Conservation (phyloP, 495 filamentous ascomycete species). For the Penicillium lividum region DNA sequence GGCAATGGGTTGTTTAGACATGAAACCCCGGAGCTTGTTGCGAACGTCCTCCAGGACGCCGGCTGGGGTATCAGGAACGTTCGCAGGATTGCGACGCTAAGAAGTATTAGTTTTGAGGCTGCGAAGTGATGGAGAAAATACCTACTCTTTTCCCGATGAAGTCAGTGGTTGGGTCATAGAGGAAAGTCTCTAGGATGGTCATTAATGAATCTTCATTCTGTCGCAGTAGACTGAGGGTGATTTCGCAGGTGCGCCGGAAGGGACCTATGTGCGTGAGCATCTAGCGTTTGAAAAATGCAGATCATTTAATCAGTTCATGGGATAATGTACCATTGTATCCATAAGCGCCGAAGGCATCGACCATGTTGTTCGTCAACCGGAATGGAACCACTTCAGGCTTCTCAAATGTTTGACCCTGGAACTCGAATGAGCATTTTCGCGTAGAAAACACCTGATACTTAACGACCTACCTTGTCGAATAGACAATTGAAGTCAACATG, state of each 20-base stretch:
- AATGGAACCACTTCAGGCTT: slow-evolving; percentile 97
- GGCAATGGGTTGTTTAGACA: slow-evolving; percentile 84
- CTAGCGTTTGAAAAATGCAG: slow-evolving; percentile 10
- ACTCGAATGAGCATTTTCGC: slow-evolving; percentile 9
- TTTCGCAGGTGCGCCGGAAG: slow-evolving; percentile 87
- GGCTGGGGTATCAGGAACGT: slow-evolving; percentile 80
- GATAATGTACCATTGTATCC: slow-evolving; percentile 66
- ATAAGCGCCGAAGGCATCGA: slow-evolving; percentile 91
- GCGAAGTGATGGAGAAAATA: background rate
- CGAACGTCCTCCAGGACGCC: slow-evolving; percentile 87
- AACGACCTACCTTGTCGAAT: slow-evolving; percentile 74
- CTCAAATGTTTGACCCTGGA: slow-evolving; percentile 79
- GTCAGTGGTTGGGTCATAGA: slow-evolving; percentile 95
- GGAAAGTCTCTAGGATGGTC: slow-evolving; percentile 94
- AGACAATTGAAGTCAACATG: slow-evolving; percentile 99
- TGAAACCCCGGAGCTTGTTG: slow-evolving; percentile 79
- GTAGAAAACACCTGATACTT: background rate
- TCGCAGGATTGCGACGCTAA: slow-evolving; percentile 57
- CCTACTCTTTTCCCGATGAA: slow-evolving; percentile 74
- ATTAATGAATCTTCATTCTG: slow-evolving; percentile 94
- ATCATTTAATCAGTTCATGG: background rate
- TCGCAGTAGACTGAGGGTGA: slow-evolving; percentile 78
- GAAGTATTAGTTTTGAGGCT: slow-evolving; percentile 4
- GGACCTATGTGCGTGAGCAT: slow-evolving; percentile 54
- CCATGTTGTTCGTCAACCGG: slow-evolving; percentile 97